Base-by-base conservation (phyloP, 208 protist genomes). In the Tritrichomonas foetus region DNA sequence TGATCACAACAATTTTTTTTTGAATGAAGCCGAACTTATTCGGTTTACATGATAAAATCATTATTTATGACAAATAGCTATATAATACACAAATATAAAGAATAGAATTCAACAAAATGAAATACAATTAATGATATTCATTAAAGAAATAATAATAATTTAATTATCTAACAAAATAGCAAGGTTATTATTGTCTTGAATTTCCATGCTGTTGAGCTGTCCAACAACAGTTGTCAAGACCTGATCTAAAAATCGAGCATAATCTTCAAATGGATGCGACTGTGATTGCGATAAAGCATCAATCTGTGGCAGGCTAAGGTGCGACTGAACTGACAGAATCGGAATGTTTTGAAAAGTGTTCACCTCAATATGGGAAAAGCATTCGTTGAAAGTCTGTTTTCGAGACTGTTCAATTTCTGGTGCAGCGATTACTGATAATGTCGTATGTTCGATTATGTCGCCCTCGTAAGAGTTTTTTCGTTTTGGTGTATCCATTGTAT, bases 301-400 rank as follows among this genome's bases (percentile, higher is more conserved):
- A 30, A n/a, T 8, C 8, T 69, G 11, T n/a, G 78, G 78, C 3
- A 57, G 47, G 22, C 47, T 89, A 5, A 89, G 78, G 3, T 89
- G 78, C 14, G 78, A 89, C 16, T 89, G 78, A 57, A 57, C 47
- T 33, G 78, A 89, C 78, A 89, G 53, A 49, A 89, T 57, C 20
- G 78, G 78, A 57, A 89, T n/a, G 39, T 89, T 89, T 50, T 89
- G 78, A 36, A 89, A 89, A n/a, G 78, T 89, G 30, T 33, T 89
- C 0, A 89, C 78, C 30, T 89, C 78, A 89, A 89, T 89, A 39
- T 89, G 78, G 33, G 78, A 89, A 49, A 89, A 89, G 44, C 47
- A 89, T 57, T 89, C 78, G 25, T 53, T 89, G 27, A 89, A 89
- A 57, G 33, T 89, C 27, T 89, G 78, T 57, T 89, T 53, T 11